These are phyloP conservation scores for Cystobasidium tubakii DNA, from an alignment of 768 basidiomycete genomes.

Conservation along the genomic window DNA sequence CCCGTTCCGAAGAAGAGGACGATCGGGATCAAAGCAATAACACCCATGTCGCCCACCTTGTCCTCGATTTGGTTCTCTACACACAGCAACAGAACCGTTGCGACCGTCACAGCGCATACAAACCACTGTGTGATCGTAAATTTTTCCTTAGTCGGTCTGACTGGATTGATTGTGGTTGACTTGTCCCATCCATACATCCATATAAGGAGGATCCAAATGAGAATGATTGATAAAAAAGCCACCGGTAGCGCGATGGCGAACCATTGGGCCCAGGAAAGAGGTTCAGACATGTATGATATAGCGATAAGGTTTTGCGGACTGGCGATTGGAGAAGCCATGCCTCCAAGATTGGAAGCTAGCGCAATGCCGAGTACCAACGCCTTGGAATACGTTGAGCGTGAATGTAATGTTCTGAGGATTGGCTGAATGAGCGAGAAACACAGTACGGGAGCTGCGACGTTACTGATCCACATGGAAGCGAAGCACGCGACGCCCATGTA, in stretches of 20 bases:
- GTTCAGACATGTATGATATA: constrained; percentile 73
- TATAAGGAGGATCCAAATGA: constrained; percentile 87
- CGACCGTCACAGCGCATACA: constrained; percentile 73
- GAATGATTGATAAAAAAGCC: constrained; percentile 70
- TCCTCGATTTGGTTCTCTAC: constrained; percentile 70
- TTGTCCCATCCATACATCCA: constrained; percentile 68
- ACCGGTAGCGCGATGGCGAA: constrained; percentile 91
- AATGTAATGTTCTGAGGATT: constrained; percentile 81
- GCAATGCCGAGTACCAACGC: constrained; percentile 92
- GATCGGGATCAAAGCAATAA: constrained; percentile 88
- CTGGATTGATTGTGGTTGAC: constrained; percentile 69
- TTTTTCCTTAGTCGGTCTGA: constrained; percentile 71
- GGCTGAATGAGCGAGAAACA: constrained; percentile 98
- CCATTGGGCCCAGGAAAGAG: constrained; percentile 83
- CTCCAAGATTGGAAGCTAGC: constrained; percentile 95
- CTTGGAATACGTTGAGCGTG: constrained; percentile 77
- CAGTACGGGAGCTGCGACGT: constrained; percentile 93
- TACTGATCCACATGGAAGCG: constrained; percentile 99
- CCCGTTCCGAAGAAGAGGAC: constrained; percentile 90
- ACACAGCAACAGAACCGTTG: constrained; percentile 86
- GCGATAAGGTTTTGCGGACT: constrained; percentile 97
- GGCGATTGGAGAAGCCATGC: constrained; percentile 93
- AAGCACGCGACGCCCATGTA: constrained; percentile 97
- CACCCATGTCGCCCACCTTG: constrained; percentile 88
- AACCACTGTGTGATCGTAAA: constrained; percentile 84